Evolutionary conservation across 106 monocot species (phyloP).

Genomic region (Acorus calamus): DNA sequence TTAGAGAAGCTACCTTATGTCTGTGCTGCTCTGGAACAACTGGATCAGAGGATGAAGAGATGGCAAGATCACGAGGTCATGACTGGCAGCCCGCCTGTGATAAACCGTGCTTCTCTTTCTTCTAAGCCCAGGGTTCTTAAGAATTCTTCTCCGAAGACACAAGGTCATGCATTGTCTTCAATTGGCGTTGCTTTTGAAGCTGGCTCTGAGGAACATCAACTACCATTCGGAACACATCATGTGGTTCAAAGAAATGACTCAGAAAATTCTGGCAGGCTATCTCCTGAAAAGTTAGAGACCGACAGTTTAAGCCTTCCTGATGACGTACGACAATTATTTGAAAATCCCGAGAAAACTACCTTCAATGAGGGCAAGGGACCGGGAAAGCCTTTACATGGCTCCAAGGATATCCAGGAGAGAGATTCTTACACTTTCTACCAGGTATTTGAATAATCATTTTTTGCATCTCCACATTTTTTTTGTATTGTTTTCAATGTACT

Average conservation of each 20-base stretch:
- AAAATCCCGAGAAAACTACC: conserved; percentile 17
- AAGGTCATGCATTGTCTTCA: conserved; percentile 1
- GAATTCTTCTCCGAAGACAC: conserved; percentile 4
- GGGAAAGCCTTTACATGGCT: not conserved
- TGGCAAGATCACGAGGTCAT: conserved; percentile 44
- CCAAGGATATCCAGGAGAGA: conserved; percentile 25
- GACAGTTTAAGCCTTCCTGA: not conserved
- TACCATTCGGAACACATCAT: not conserved
- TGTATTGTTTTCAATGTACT: not conserved
- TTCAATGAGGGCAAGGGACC: conserved; percentile 14
- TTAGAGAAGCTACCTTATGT: conserved; percentile 91
- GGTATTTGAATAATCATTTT: conserved; percentile 21
- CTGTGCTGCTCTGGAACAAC: conserved; percentile 72
- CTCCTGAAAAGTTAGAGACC: not conserved
- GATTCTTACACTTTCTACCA: conserved; percentile 85
- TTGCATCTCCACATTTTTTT: not conserved
- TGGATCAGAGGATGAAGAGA: conserved; percentile 68
- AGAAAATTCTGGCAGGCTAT: not conserved
- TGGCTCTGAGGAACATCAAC: conserved; percentile 2
- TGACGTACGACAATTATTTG: conserved; percentile 8
- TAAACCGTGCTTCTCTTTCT: conserved; percentile 4
- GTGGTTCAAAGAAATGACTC: conserved; percentile 8
- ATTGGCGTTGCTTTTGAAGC: conserved; percentile 2
- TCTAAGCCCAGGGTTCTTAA: conserved; percentile 6
- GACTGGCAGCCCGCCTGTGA: conserved; percentile 23